Evolutionary conservation across 345 rosid genomes (phyloP).

Genomic region (Geranium brycei): DNA sequence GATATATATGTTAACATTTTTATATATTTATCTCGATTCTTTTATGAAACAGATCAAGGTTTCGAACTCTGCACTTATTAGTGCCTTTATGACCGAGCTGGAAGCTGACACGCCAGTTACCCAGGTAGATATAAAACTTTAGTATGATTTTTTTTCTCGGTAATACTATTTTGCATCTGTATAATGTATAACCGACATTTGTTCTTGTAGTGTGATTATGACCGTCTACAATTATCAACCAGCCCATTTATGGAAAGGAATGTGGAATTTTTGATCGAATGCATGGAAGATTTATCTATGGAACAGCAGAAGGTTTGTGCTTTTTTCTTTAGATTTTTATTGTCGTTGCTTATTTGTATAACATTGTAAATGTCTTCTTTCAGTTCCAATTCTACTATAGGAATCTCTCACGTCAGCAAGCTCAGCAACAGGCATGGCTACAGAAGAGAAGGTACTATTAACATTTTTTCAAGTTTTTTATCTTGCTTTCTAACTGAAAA

Average conservation of each 20-base stretch:
- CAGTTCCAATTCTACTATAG: constrained; percentile 89
- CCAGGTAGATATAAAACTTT: constrained; percentile 35
- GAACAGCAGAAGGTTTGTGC: constrained; percentile 85
- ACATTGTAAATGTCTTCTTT: constrained; percentile 10
- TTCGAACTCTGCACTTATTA: constrained; percentile 91
- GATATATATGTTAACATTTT: neutral
- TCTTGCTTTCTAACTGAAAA: neutral
- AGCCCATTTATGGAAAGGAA: constrained; percentile 78
- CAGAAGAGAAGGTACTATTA: constrained; percentile 75
- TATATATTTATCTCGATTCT: constrained; percentile 2
- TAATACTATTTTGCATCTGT: neutral
- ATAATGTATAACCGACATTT: neutral
- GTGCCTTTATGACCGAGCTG: constrained; percentile 93
- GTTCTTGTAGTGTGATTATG: constrained; percentile 65
- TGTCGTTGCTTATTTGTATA: neutral
- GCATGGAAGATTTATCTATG: constrained; percentile 87
- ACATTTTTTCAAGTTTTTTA: neutral
- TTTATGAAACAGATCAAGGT: constrained; percentile 66
- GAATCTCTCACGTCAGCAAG: constrained; percentile 84
- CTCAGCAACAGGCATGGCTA: constrained; percentile 96
- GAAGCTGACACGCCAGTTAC: constrained; percentile 82
- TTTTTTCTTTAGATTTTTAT: constrained; percentile 1
- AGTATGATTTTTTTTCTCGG: neutral
- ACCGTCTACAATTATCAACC: constrained; percentile 73
- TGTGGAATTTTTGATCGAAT: constrained; percentile 87